These are phyloP conservation scores for Mycena sanguinolenta DNA, from an alignment of 768 basidiomycete species.

Conservation along the genomic window DNA sequence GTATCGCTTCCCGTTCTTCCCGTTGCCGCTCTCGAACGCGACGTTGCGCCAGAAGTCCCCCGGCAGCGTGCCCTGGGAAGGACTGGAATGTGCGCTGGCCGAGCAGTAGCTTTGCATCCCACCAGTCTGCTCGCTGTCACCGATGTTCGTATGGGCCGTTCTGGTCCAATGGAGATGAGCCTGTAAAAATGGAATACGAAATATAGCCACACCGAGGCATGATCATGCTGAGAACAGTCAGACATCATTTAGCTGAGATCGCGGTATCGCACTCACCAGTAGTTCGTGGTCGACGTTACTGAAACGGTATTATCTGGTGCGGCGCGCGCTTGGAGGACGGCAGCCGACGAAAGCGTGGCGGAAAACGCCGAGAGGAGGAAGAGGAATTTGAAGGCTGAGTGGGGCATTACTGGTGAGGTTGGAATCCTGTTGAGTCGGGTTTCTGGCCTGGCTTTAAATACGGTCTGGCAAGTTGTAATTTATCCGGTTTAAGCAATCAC, in stretches of 20 bases:
- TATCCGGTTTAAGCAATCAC: too few species aligned
- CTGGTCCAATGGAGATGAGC: conserved; percentile 45
- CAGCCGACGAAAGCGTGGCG: conserved; percentile 18
- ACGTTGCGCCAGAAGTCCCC: conserved; percentile 65
- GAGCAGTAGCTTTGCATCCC: conserved; percentile 71
- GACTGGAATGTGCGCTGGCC: too few species aligned
- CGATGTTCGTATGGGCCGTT: conserved; percentile 64
- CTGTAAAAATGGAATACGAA: neutral
- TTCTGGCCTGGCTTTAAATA: too few species aligned
- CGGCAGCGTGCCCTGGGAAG: conserved; percentile 62
- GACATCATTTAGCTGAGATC: neutral
- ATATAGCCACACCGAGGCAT: conserved; percentile 55
- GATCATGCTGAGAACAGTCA: conserved; percentile 53
- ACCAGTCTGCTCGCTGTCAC: conserved; percentile 68
- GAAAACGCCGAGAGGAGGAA: conserved; percentile 17
- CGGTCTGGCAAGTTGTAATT: too few species aligned
- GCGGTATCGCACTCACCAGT: conserved; percentile 55
- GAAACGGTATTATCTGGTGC: conserved; percentile 65
- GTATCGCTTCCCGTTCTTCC: conserved; percentile 54
- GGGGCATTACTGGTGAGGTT: conserved; percentile 6
- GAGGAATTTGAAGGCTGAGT: neutral
- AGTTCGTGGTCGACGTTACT: conserved; percentile 56
- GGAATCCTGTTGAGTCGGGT: too few species aligned
- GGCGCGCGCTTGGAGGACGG: conserved; percentile 10
- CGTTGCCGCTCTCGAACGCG: conserved; percentile 57